Evolutionary conservation across 306 rosid species (phyloP), one percentile per base, ranked within the genome.

Genomic region (Boehmeria nivea): DNA sequence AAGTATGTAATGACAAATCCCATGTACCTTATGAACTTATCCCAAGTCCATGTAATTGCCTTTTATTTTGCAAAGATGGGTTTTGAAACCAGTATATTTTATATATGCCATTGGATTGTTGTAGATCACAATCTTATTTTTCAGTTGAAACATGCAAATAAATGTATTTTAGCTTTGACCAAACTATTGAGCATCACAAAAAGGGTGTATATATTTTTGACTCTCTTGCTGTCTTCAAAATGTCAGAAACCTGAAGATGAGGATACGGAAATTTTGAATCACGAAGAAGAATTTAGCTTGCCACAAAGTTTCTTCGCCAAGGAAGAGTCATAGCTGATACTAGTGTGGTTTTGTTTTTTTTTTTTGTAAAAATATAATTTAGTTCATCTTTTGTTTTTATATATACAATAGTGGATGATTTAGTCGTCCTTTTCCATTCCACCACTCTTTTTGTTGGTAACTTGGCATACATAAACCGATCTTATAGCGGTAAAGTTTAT

Each of bases 201-300:
- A n/a, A n/a, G n/a, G n/a, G n/a, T n/a, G n/a, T n/a, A 33, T 19
- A 14, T 60, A 12, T 18, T 3, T 45, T 17, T 60, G 28, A 57
- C 20, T 14, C 2, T 12, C 12, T 9, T 18, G 16, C 15, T 42
- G 2, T 42, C 17, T 44, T 59, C 25, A 39, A 25, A 19, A 43
- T 65, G 53, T 51, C 81, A 93, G 99, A 93, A 93, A 76, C 66
- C 99, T 51, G 95, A 93, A 6, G 99, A 93, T 1, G 99, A 93
- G 22, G 96, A 93, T 45, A 51, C 56, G 24, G 96, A 87, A 16
- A 39, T 84, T 67, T 75, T 93, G 69, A 81, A 77, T 66, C 84
- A 68, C 14, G 94, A 87, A 73, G 95, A 87, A 75, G 96, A 87
- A 49, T 93, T 93, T 70, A 68, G 72, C 77, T 72, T 93, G 78